Evolutionary conservation across 805 yeast species (phyloP).

Genomic region (Saturnispora saitoi): DNA sequence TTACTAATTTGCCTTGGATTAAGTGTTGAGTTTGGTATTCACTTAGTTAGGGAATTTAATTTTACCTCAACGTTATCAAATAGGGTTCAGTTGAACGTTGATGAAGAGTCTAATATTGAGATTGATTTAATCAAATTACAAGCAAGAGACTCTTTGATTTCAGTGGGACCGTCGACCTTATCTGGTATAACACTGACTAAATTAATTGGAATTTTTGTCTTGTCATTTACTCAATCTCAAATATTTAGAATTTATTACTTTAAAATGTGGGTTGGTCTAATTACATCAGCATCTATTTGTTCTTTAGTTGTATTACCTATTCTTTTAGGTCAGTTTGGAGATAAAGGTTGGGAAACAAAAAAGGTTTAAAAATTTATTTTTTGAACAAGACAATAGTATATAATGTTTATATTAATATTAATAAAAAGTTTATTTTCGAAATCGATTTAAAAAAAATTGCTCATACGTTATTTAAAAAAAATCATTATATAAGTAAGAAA

Average conservation of each 20-base stretch:
- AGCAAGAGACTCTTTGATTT: conserved; percentile 53
- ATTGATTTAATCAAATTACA: conserved; percentile 16
- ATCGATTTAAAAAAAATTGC: too few relatives aligned
- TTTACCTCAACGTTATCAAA: conserved; percentile 13
- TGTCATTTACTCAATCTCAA: conserved; percentile 80
- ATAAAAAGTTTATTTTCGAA: background rate
- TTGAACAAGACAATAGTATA: background rate
- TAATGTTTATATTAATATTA: background rate
- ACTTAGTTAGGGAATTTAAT: conserved; percentile 72
- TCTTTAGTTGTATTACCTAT: conserved; percentile 75
- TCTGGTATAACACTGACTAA: conserved; percentile 89
- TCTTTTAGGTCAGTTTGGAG: conserved; percentile 55
- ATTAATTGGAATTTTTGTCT: conserved; percentile 74
- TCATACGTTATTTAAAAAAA: too few relatives aligned
- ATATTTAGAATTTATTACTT: conserved; percentile 89
- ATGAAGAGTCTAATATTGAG: background rate
- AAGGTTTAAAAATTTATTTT: background rate
- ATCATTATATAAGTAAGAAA: too few relatives aligned
- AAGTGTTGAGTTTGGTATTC: conserved; percentile 89
- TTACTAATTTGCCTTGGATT: conserved; percentile 87
- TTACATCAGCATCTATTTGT: conserved; percentile 70
- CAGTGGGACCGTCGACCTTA: conserved; percentile 85
- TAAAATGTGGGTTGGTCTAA: conserved; percentile 85
- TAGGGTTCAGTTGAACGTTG: conserved; percentile 2
- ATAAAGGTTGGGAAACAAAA: conserved; percentile 27